These are phyloP conservation scores for Cymbidium sinense DNA, from an alignment of 106 monocot genomes.

Conservation along the genomic window DNA sequence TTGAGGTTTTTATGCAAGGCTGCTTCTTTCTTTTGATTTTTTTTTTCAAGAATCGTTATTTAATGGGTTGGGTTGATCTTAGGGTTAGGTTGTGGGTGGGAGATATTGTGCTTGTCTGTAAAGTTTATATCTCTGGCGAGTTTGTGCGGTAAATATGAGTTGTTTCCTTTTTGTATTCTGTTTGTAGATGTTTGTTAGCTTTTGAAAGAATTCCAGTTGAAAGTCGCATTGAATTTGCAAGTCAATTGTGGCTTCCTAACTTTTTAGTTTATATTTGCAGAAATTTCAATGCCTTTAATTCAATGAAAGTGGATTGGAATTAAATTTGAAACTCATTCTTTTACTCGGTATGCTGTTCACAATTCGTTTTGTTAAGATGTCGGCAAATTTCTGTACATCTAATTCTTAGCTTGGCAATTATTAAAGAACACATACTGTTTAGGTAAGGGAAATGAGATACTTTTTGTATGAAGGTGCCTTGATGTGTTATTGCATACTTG, in stretches of 20 bases:
- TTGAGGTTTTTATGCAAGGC: not conserved
- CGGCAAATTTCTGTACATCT: not conserved
- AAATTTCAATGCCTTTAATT: not conserved
- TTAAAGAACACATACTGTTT: not conserved
- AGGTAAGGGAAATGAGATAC: not conserved
- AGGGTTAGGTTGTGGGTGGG: not conserved
- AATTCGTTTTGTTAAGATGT: not conserved
- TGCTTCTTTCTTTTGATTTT: not conserved
- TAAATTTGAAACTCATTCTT: not conserved
- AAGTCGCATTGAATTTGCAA: not conserved
- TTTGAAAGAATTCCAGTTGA: not conserved
- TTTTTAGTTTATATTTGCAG: not conserved
- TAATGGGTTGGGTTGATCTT: not conserved
- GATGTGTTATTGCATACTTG: no score
- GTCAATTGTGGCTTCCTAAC: not conserved
- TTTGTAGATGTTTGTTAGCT: not conserved
- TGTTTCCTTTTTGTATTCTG: not conserved
- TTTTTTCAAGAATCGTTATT: not conserved
- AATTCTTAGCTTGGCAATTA: not conserved
- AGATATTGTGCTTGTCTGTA: not conserved
- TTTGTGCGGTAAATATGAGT: not conserved
- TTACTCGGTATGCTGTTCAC: not conserved
- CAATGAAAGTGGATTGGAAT: not conserved
- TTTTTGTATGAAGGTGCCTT: not conserved
- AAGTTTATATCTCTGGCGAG: not conserved